phyloP scores from a whole-genome alignment of 352 stramenopile genomes.

The Pythium apleroticum region DNA sequence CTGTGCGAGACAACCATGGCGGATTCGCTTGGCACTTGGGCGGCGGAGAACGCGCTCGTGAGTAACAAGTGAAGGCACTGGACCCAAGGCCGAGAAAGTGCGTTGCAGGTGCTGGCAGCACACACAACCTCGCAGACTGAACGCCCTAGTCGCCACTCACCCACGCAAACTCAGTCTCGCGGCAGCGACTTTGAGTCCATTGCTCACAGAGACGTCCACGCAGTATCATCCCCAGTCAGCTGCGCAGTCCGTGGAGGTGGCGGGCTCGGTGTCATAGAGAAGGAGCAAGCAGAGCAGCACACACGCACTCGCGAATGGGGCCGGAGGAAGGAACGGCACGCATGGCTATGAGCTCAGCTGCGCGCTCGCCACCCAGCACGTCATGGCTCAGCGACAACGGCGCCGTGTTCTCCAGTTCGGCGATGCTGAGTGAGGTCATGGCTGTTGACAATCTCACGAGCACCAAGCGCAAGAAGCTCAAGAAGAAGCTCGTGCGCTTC shows the following conservation, averaged over 20 bases:
- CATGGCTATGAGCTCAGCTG: conserved; percentile 2
- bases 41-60: neutral
- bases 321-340: conserved; percentile 2
- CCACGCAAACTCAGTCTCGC: neutral
- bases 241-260: neutral
- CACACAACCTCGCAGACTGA: neutral
- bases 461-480: conserved; percentile 27
- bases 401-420: neutral
- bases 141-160: neutral
- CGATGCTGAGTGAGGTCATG: conserved; percentile 4
- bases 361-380: neutral
- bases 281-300: neutral
- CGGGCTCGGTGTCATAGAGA: neutral
- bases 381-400: neutral
- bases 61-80: neutral
- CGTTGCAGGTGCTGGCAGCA: neutral
- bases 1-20: neutral
- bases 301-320: conserved; percentile 1
- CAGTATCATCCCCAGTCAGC: conserved; percentile 1
- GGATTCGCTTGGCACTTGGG: conserved; percentile 3
- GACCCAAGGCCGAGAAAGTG: conserved; percentile 6
- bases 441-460: conserved; percentile 16
- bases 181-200: neutral
- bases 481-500: conserved; percentile 46
- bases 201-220: neutral